Conservation (phyloP, 768 basidiomycete species). For the Boletus fagicola region DNA sequence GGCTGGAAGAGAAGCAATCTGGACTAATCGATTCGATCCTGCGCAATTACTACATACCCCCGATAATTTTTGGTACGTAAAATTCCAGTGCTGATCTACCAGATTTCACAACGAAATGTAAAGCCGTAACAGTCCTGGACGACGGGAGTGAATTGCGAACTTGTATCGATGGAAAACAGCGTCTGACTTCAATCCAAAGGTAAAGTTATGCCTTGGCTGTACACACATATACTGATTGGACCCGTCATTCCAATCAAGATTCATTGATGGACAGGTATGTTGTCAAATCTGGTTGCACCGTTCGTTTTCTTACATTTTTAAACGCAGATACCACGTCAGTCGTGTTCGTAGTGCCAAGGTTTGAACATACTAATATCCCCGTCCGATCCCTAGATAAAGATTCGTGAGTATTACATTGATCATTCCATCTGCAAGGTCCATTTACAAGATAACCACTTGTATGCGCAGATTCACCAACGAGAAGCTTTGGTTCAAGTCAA, state of each 20-base stretch:
- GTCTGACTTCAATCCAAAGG: constrained; percentile 64
- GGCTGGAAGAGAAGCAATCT: constrained; percentile 59
- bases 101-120: background rate
- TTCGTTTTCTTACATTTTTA: constrained; percentile 2
- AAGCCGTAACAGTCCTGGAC: constrained; percentile 40
- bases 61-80: constrained; percentile 59
- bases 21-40: constrained; percentile 64
- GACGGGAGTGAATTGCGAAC: constrained; percentile 46
- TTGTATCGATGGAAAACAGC: constrained; percentile 75
- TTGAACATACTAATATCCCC: constrained; percentile 7
- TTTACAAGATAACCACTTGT: background rate
- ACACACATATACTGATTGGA: background rate
- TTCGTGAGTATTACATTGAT: constrained; percentile 28
- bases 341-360: background rate
- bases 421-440: background rate
- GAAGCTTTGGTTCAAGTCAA: constrained; percentile 39
- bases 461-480: constrained; percentile 30
- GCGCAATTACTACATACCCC: constrained; percentile 64
- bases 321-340: constrained; percentile 45
- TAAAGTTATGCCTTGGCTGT: constrained; percentile 21
- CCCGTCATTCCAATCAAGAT: constrained; percentile 35
- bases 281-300: background rate
- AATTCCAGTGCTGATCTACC: background rate
- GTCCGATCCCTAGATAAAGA: constrained; percentile 36
- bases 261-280: constrained; percentile 55